These are phyloP conservation scores for Ascosphaera apis DNA, from an alignment of 2,329 filamentous ascomycete genomes.

Conservation along the genomic window DNA sequence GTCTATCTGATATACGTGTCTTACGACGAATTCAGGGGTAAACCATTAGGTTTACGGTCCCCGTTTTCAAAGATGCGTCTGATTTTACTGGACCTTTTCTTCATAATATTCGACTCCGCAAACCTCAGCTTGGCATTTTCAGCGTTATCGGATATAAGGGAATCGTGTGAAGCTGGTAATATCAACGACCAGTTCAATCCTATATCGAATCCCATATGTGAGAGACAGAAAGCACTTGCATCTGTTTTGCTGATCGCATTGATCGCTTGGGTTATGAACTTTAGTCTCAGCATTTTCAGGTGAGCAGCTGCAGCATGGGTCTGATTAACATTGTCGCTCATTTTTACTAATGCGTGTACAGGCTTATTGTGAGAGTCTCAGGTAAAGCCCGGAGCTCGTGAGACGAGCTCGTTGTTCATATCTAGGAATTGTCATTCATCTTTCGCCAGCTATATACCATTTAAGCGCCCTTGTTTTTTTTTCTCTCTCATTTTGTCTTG, in stretches of 20 bases:
- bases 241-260: constrained; percentile 60
- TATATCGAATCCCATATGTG: constrained; percentile 29
- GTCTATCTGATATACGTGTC: constrained; percentile 86
- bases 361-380: constrained; percentile 13
- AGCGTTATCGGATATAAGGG: constrained; percentile 42
- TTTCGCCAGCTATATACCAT: no score
- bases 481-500: no score
- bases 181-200: constrained; percentile 14
- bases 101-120: constrained; percentile 91
- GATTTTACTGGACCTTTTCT: constrained; percentile 78
- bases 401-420: not conserved
- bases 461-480: no score
- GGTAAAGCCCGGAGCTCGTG: not conserved
- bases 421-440: not conserved
- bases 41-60: constrained; percentile 68
- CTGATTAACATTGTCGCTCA: no score
- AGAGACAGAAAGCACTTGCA: constrained; percentile 46
- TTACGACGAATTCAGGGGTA: constrained; percentile 87
- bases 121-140: constrained; percentile 81
- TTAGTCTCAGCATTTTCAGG: constrained; percentile 65
- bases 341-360: constrained; percentile 21
- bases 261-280: constrained; percentile 75
- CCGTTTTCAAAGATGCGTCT: constrained; percentile 70
- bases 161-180: constrained; percentile 30
- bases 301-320: constrained; percentile 9